Percentiles rank a stretch among this genome's conserved stretches.
These are phyloP conservation scores for Magnolia sinica DNA, from an alignment of 164 flowering plant species.

Conservation along the genomic window DNA sequence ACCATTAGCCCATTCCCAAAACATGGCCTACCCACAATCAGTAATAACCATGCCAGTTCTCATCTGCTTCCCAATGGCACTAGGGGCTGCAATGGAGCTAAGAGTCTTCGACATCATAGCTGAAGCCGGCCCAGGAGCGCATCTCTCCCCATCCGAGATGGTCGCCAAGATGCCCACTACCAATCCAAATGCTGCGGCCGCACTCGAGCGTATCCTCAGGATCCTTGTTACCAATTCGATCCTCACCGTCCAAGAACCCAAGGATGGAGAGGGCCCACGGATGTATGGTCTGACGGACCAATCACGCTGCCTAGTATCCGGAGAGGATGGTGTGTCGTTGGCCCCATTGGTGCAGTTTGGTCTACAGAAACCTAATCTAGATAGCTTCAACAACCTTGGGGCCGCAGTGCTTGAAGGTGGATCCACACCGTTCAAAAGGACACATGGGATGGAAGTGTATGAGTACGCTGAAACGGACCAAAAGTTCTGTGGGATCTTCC, in stretches of 20 bases:
- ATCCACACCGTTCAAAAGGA: background rate
- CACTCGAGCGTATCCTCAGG: conserved; percentile 18
- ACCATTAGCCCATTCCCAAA: too few species aligned
- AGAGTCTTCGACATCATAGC: conserved; percentile 11
- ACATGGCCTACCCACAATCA: background rate
- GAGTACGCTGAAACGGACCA: background rate
- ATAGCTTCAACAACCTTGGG: conserved; percentile 1
- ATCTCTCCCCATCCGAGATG: conserved; percentile 8
- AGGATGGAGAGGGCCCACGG: background rate
- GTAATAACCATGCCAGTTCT: background rate
- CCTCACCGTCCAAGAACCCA: background rate
- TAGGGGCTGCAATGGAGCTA: conserved; percentile 2
- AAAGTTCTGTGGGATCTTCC: background rate
- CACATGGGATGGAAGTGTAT: conserved; percentile 4
- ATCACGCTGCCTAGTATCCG: conserved; percentile 7
- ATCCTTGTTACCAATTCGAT: conserved; percentile 12
- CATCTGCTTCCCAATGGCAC: conserved; percentile 17
- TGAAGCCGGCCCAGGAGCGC: conserved; percentile 4
- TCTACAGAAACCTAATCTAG: background rate
- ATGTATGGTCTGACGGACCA: conserved; percentile 11
- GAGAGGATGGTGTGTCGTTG: conserved; percentile 1
- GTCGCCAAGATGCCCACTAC: conserved; percentile 12
- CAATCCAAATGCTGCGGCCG: conserved; percentile 6
- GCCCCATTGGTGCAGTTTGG: background rate
- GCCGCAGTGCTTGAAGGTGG: conserved; percentile 9